These are phyloP conservation scores for Oryza meridionalis DNA, from an alignment of 176 grass and related monocot genomes.

Conservation along the genomic window DNA sequence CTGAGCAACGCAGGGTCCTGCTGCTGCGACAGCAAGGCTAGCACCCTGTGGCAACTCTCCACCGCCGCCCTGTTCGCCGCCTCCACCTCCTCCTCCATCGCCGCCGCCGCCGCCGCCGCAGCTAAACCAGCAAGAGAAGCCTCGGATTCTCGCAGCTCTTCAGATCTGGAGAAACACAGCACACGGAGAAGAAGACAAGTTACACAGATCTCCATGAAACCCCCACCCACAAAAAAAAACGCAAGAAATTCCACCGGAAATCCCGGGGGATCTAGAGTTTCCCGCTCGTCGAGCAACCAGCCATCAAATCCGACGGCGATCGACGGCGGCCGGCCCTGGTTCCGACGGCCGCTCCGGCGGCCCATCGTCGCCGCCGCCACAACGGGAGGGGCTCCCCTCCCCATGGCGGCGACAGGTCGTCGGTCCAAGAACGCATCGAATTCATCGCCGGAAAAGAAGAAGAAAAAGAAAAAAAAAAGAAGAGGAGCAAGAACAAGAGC, in stretches of 20 bases:
- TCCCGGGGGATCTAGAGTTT: not conserved
- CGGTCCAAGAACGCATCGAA: not conserved
- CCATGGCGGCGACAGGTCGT: not conserved
- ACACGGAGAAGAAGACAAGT: not conserved
- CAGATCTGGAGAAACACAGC: slow-evolving; percentile 41
- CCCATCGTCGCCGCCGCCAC: not conserved
- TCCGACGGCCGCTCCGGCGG: not conserved
- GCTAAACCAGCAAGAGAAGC: not conserved
- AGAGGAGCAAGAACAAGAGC: not conserved
- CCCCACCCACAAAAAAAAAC: not conserved
- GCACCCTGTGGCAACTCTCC: slow-evolving; percentile 76
- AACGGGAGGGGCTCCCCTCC: not conserved
- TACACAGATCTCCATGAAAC: slow-evolving; percentile 32
- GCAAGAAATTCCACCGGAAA: not conserved
- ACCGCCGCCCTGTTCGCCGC: slow-evolving; percentile 74
- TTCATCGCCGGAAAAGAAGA: slow-evolving; percentile 1
- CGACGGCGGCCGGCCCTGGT: not conserved
- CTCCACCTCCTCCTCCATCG: slow-evolving; percentile 85
- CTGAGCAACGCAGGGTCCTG: slow-evolving; percentile 56
- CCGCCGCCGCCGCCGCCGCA: not conserved
- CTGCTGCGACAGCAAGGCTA: slow-evolving; percentile 66
- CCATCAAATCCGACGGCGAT: not conserved
- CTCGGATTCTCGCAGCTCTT: slow-evolving; percentile 28
- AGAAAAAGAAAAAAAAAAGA: not conserved
- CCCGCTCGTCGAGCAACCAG: not conserved